phyloP scores from a whole-genome alignment of 257 asterid species.

The Solanum pinnatisectum region DNA sequence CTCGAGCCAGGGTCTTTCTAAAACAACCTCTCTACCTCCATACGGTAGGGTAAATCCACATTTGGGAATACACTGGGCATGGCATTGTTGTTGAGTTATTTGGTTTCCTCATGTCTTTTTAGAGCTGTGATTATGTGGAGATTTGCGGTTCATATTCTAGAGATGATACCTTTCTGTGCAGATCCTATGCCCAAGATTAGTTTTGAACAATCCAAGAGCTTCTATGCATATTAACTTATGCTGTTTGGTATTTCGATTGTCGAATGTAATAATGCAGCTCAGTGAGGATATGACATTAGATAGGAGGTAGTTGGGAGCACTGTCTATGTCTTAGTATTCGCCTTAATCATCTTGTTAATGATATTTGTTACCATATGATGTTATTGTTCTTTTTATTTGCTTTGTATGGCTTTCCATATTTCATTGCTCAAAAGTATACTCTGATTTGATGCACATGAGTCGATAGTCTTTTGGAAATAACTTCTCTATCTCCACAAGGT shows the following conservation, averaged over 20 bases:
- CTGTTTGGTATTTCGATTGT: neutral
- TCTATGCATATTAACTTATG: neutral
- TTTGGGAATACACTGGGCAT: too few relatives aligned
- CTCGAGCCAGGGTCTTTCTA: too few relatives aligned
- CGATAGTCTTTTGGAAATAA: too few relatives aligned
- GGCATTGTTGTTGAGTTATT: too few relatives aligned
- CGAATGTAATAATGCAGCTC: neutral
- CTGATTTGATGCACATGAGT: neutral
- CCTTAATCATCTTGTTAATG: neutral
- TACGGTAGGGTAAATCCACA: too few relatives aligned
- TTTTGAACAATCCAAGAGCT: neutral
- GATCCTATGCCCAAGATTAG: neutral
- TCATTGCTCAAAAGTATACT: neutral
- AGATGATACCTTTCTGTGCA: neutral
- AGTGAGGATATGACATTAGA: neutral
- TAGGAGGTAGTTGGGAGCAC: neutral
- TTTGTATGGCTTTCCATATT: neutral
- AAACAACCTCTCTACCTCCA: too few relatives aligned
- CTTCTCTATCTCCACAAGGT: neutral
- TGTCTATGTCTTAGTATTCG: neutral
- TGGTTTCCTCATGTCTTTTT: neutral
- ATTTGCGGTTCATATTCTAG: neutral
- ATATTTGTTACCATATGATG: neutral
- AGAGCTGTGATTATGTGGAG: neutral
- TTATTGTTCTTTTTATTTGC: neutral